Conservation (phyloP, 768 basidiomycete genomes). For the Kondoa malvinella region DNA sequence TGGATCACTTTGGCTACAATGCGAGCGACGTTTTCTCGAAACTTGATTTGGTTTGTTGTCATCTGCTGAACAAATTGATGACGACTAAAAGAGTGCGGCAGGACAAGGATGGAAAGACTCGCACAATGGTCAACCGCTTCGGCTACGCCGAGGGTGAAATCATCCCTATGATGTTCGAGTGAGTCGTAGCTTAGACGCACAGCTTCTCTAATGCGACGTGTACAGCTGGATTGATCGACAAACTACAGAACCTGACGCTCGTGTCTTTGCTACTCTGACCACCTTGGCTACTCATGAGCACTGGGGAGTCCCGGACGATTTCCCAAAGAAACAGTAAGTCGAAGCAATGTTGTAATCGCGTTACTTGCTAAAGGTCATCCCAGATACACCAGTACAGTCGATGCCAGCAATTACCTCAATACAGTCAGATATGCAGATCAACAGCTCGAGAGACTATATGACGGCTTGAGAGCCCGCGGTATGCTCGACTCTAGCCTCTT, state of each 20-base stretch:
- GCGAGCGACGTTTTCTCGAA: no score
- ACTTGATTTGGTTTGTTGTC: no score
- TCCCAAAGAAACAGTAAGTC: neutral
- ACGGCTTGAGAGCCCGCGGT: neutral
- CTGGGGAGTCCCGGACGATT: neutral
- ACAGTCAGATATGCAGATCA: neutral
- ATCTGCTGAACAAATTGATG: neutral
- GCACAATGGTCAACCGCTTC: neutral
- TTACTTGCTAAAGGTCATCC: neutral
- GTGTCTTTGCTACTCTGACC: neutral
- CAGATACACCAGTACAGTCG: neutral
- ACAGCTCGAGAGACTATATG: neutral
- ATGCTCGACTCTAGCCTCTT: neutral
- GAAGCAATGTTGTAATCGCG: neutral
- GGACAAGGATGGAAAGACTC: neutral
- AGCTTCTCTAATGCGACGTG: neutral
- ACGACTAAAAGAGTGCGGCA: neutral
- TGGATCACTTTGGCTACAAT: neutral
- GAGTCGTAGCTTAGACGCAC: neutral
- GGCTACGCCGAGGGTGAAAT: neutral
- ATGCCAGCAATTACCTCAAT: neutral
- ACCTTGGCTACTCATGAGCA: neutral
- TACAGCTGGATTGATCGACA: neutral
- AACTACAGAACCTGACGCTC: neutral
- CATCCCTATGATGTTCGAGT: neutral